Evolutionary conservation across 768 basidiomycete species (phyloP).

Genomic region (Trametes cingulata): DNA sequence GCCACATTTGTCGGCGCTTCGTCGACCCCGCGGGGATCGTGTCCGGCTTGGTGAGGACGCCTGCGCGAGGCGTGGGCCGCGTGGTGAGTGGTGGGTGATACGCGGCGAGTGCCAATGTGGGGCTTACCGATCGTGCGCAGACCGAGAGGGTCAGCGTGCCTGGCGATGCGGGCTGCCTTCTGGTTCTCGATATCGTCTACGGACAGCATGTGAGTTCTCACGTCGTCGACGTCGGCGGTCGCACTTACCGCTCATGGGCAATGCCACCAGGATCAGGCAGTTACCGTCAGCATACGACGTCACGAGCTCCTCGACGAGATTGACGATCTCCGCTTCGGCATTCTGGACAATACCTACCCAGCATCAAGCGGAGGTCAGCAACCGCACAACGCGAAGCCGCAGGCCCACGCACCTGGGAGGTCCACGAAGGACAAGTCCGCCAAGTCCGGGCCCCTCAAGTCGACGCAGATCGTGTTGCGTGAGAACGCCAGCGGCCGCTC

Average conservation of each 20-base stretch:
- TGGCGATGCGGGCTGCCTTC: slow-evolving; percentile 50
- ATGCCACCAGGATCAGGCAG: slow-evolving; percentile 52
- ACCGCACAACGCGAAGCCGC: not conserved
- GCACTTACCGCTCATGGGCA: slow-evolving; percentile 52
- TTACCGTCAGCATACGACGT: slow-evolving; percentile 51
- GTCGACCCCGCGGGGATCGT: slow-evolving; percentile 46
- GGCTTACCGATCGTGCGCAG: slow-evolving; percentile 52
- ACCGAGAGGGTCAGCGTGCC: slow-evolving; percentile 46
- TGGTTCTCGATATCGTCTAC: slow-evolving; percentile 63
- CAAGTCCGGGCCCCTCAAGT: slow-evolving; percentile 28
- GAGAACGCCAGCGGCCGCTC: too few relatives aligned
- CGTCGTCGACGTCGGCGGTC: too few relatives aligned
- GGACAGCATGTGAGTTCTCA: too few relatives aligned
- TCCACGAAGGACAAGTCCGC: slow-evolving; percentile 32
- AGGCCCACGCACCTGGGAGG: slow-evolving; percentile 28
- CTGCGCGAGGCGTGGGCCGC: slow-evolving; percentile 33
- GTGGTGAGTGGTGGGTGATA: not conserved
- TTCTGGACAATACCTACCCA: slow-evolving; percentile 57
- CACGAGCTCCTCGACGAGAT: slow-evolving; percentile 52
- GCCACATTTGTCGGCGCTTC: slow-evolving; percentile 46
- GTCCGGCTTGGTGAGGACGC: slow-evolving; percentile 74
- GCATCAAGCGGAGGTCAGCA: not conserved
- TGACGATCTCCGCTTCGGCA: slow-evolving; percentile 42
- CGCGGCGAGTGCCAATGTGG: not conserved
- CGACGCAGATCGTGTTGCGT: slow-evolving; percentile 30